Percentiles rank a stretch among this genome's conserved stretches.
These are phyloP conservation scores for Priceomyces carsonii DNA, from an alignment of 805 yeast genomes.

Conservation along the genomic window DNA sequence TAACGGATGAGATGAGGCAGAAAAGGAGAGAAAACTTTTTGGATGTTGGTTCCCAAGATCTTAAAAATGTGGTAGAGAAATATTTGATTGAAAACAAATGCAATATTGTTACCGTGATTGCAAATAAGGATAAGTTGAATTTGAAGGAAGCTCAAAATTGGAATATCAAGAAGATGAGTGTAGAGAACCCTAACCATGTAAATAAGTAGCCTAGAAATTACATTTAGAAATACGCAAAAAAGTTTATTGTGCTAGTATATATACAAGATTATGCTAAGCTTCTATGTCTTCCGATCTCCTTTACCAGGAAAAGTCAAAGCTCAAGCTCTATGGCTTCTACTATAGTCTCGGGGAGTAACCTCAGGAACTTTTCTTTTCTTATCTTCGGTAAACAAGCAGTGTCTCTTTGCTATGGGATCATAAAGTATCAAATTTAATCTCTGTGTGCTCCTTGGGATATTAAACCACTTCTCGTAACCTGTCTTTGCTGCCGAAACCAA, in stretches of 20 bases:
- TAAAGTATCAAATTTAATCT: constrained; percentile 79
- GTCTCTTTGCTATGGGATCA: constrained; percentile 85
- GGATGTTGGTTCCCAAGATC: constrained; percentile 62
- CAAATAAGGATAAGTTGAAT: constrained; percentile 33
- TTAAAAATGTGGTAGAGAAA: constrained; percentile 64
- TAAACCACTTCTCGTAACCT: constrained; percentile 79
- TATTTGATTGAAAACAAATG: constrained; percentile 46
- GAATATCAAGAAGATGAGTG: constrained; percentile 14
- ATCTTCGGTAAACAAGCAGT: constrained; percentile 85
- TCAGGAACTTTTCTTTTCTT: constrained; percentile 80
- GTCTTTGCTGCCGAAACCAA: constrained; percentile 88
- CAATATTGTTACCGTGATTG: constrained; percentile 45
- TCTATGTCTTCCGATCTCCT: constrained; percentile 1
- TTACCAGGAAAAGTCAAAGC: neutral
- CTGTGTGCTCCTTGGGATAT: constrained; percentile 80
- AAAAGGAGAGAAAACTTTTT: constrained; percentile 72
- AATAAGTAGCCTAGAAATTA: neutral
- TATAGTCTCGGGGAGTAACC: constrained; percentile 35
- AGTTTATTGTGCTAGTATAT: constrained; percentile 1
- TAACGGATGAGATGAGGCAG: constrained; percentile 80
- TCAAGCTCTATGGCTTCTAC: constrained; percentile 23
- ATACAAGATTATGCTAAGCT: constrained; percentile 1
- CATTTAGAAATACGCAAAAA: neutral
- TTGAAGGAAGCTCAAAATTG: constrained; percentile 15
- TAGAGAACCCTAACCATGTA: constrained; percentile 2